Base-by-base conservation (phyloP, 2,329 filamentous ascomycete genomes). In the Corynespora cassiicola region DNA sequence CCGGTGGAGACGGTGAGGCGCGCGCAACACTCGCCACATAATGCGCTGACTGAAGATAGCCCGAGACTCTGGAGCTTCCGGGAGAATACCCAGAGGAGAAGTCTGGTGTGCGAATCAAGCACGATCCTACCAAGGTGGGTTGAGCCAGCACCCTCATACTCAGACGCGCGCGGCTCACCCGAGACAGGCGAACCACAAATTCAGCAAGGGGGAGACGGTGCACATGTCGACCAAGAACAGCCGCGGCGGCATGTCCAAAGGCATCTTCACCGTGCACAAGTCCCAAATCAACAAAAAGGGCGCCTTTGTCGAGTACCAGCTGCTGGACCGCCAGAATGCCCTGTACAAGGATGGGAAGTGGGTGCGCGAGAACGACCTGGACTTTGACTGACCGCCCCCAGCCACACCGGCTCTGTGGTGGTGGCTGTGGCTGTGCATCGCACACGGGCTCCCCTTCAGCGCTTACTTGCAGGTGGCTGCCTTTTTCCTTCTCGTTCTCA, bases 221-320 rank as follows among this genome's bases (percentile, higher is more conserved):
- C 58, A 62, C 45, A 65, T 61, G 59, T 45, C 52, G 6, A 11
- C 52, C 2, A 46, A 56, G 10, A 24, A 41, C 15, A 45, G 45
- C 12, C n/a, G n/a, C n/a, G 61, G 56, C 5, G 21, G 31, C 5
- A 44, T 50, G 12, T 41, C 31, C 17, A 66, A 59, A 31, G 57
- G 53, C 16, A 46, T 31, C 26, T 66, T 51, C 26, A 52, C 28
- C 10, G 36, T 66, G n/a, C 30, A 39, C 27, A 36, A 39, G 15
- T 22, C 12, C 10, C 44, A 43, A 1, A 39, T 39, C 28, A 50
- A 58, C 29, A 9, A 14, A 7, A 31, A 25, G 3, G 41, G 33
- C n/a, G 45, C 38, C 3, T 65, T 45, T 33, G 47, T 39, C 12
- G 59, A 66, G 27, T 67, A 67, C 36, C 58, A 62, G 43, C 50